A percentile compares a stretch with the other conserved stretches of the same genome.
Evolutionary conservation across 768 basidiomycete genomes (phyloP).

Genomic region (Ephemerocybe angulata): DNA sequence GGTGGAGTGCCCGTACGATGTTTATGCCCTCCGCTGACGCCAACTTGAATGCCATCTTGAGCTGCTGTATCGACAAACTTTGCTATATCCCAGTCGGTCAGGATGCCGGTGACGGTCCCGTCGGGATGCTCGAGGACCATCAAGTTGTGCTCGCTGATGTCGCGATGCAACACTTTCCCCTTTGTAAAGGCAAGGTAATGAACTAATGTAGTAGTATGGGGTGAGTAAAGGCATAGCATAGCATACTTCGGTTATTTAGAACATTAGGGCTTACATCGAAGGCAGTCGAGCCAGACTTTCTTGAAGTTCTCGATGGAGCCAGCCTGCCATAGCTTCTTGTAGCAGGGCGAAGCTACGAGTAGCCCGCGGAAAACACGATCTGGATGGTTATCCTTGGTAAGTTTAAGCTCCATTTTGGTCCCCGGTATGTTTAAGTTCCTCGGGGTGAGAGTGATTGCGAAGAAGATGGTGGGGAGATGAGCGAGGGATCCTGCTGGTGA

Average conservation of each 20-base stretch:
- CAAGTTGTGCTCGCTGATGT: slow-evolving; percentile 10
- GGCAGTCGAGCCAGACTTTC: slow-evolving; percentile 19
- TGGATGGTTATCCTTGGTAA: background rate
- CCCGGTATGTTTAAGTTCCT: background rate
- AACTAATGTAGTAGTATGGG: background rate
- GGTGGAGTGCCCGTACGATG: slow-evolving; percentile 4
- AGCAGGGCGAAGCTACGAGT: slow-evolving; percentile 15
- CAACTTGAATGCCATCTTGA: no score
- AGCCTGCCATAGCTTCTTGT: slow-evolving; percentile 21
- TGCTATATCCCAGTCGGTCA: slow-evolving; percentile 11
- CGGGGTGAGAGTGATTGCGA: background rate
- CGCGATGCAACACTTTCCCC: slow-evolving; percentile 9
- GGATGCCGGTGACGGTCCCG: background rate
- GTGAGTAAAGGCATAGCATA: background rate
- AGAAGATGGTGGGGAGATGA: background rate
- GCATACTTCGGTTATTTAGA: background rate
- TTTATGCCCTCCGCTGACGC: background rate
- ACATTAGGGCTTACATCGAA: slow-evolving; percentile 25
- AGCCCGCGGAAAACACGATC: slow-evolving; percentile 16
- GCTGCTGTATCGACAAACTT: background rate
- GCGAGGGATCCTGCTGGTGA: slow-evolving; percentile 8
- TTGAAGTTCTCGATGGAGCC: slow-evolving; percentile 22
- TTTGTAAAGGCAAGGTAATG: background rate
- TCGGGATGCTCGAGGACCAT: background rate
- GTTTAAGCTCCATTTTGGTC: background rate